These are phyloP conservation scores for Trypanosoma avium DNA, from an alignment of 208 protist species.

Conservation along the genomic window DNA sequence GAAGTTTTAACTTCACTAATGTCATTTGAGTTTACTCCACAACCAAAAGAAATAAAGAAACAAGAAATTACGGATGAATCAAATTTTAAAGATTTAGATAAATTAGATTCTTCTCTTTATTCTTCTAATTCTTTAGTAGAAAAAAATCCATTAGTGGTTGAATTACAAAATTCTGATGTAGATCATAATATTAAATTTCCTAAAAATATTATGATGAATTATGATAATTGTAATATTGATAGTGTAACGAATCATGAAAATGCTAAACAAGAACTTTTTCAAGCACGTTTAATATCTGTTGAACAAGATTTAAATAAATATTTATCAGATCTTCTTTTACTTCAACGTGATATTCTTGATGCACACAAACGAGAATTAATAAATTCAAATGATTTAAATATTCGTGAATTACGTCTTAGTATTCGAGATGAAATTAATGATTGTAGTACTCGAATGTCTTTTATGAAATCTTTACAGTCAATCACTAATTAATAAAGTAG, in stretches of 20 bases:
- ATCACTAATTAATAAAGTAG: neutral
- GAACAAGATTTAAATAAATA: slow-evolving; percentile 8
- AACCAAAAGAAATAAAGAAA: slow-evolving; percentile 2
- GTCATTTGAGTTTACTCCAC: slow-evolving; percentile 15
- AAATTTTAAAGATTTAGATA: neutral
- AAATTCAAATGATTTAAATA: neutral
- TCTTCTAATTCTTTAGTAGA: neutral
- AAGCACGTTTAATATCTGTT: neutral
- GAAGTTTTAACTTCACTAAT: slow-evolving; percentile 14
- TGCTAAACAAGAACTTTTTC: slow-evolving; percentile 1
- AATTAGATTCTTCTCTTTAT: neutral
- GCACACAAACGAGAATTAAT: slow-evolving; percentile 12
- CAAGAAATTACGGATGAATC: neutral
- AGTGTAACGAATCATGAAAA: neutral
- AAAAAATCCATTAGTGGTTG: slow-evolving; percentile 4
- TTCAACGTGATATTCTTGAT: slow-evolving; percentile 14
- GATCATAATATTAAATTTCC: too few species aligned
- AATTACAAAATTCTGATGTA: neutral
- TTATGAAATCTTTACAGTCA: neutral
- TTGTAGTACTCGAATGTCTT: neutral
- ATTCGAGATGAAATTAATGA: slow-evolving; percentile 17
- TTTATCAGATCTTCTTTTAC: slow-evolving; percentile 6
- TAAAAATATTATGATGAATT: neutral
- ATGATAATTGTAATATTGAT: neutral
- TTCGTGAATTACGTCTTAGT: slow-evolving; percentile 1